Evolutionary conservation across 2,329 filamentous ascomycete genomes (phyloP).

Genomic region (Zymoseptoria brevis): DNA sequence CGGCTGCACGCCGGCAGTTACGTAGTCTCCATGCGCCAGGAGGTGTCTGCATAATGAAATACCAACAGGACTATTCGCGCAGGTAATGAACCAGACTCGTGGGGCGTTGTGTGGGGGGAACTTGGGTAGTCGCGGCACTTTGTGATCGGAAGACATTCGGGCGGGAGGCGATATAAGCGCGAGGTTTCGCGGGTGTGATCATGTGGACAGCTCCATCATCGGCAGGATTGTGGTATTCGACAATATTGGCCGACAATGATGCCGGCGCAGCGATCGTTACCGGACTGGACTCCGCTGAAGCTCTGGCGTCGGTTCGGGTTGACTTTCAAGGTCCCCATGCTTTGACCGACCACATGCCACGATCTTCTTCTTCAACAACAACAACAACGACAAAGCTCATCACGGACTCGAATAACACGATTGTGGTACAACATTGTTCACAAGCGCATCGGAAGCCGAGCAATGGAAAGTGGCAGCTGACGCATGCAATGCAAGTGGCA

Average conservation of each 20-base stretch:
- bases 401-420: not conserved
- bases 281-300: not conserved
- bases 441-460: not conserved
- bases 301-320: not conserved
- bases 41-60: conserved; percentile 74
- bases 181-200: not conserved
- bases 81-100: conserved; percentile 87
- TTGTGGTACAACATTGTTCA: not conserved
- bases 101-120: conserved; percentile 59
- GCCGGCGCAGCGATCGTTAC: not conserved
- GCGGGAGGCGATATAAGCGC: not conserved
- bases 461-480: not conserved
- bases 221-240: not conserved
- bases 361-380: not conserved
- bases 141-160: conserved; percentile 21
- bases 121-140: conserved; percentile 35
- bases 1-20: conserved; percentile 74
- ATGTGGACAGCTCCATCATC: conserved; percentile 1
- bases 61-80: conserved; percentile 74
- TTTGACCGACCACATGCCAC: not conserved
- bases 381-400: not conserved
- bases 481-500: not conserved
- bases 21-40: conserved; percentile 84
- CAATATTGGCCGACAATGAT: conserved; percentile 1
- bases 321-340: not conserved